Conservation (phyloP, 306 rosid genomes). For the Malus sieversii region DNA sequence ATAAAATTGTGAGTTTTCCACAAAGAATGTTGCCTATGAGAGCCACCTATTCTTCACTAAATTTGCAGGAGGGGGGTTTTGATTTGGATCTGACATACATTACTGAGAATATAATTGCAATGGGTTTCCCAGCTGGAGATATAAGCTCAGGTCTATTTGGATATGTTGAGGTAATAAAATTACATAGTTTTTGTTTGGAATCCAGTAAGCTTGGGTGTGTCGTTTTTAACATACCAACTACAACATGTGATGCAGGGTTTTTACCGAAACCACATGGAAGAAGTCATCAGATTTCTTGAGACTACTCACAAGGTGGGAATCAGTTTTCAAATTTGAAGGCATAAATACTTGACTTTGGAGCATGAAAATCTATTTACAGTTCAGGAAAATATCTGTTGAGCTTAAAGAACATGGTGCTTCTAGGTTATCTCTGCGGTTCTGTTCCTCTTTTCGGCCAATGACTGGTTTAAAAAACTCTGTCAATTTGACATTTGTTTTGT, state of each 20-base stretch:
- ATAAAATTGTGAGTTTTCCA: neutral
- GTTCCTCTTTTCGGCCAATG: neutral
- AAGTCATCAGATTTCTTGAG: slow-evolving; percentile 77
- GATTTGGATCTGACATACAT: slow-evolving; percentile 88
- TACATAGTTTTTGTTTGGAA: slow-evolving; percentile 11
- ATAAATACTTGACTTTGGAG: slow-evolving; percentile 2
- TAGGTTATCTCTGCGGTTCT: neutral
- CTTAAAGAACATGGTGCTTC: neutral
- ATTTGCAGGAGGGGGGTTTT: slow-evolving; percentile 73
- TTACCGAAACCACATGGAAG: slow-evolving; percentile 96
- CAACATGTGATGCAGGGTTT: slow-evolving; percentile 64
- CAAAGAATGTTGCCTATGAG: neutral
- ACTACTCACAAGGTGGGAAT: slow-evolving; percentile 72
- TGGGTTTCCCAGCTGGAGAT: slow-evolving; percentile 98
- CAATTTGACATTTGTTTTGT: slow-evolving; percentile 20
- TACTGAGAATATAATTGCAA: slow-evolving; percentile 81
- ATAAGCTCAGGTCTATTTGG: slow-evolving; percentile 83
- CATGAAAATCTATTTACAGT: neutral
- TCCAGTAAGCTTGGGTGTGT: slow-evolving; percentile 18
- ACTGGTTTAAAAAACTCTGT: neutral
- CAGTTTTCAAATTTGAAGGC: neutral
- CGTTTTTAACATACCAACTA: slow-evolving; percentile 17
- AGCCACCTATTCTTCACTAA: neutral
- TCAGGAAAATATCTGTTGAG: neutral
- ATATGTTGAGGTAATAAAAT: slow-evolving; percentile 65